A percentile compares a stretch with the other conserved stretches of the same genome.
Evolutionary conservation across 208 protist species (phyloP).

Genomic region (Acanthamoeba quina): DNA sequence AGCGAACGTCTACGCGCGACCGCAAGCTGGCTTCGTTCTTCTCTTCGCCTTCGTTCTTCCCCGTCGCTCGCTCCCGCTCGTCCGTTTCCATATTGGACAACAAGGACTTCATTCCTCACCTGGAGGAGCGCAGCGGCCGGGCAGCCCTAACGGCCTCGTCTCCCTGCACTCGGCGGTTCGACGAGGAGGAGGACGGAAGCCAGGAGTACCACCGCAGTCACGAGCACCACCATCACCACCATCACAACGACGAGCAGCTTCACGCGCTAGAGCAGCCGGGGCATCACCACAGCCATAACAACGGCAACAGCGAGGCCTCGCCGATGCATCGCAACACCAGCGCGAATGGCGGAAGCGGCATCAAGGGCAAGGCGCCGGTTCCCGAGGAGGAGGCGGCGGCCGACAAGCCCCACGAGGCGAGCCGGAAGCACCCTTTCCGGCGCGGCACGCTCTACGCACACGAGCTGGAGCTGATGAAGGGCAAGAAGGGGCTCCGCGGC

Average conservation of each 20-base stretch:
- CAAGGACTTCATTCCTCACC: background rate
- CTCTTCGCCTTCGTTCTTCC: slow-evolving; percentile 43
- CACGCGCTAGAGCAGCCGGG: background rate
- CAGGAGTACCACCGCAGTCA: background rate
- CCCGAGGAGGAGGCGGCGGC: background rate
- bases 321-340: background rate
- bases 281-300: background rate
- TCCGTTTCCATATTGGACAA: slow-evolving; percentile 62
- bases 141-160: background rate
- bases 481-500: slow-evolving; percentile 20
- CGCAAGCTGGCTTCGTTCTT: slow-evolving; percentile 55
- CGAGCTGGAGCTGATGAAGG: slow-evolving; percentile 23
- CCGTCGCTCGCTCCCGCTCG: background rate
- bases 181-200: background rate
- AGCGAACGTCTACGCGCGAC: slow-evolving; percentile 9
- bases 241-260: background rate
- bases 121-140: background rate
- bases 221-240: background rate
- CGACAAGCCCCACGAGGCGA: background rate
- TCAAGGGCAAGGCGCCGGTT: background rate
- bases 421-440: background rate
- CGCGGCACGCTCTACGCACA: background rate
- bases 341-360: background rate
- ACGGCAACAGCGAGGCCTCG: background rate
- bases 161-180: background rate